Evolutionary conservation across 352 stramenopile species (phyloP).

Genomic region (Phytophthora hibernalis): DNA sequence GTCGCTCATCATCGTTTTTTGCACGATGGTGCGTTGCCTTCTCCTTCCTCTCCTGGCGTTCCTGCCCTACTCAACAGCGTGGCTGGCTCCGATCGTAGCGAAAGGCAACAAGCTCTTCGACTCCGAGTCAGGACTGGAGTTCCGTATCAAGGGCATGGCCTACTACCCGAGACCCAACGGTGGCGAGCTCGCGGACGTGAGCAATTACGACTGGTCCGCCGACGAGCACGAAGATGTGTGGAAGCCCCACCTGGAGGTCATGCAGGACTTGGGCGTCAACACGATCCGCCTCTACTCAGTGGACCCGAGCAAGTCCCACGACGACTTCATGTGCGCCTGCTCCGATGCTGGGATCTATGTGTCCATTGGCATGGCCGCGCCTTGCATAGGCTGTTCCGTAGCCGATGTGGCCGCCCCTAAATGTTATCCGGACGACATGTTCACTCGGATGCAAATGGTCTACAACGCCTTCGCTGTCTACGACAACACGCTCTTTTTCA

Average conservation of each 20-base stretch:
- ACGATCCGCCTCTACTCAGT: constrained; percentile 73
- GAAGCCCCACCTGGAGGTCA: constrained; percentile 54
- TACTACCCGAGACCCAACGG: constrained; percentile 76
- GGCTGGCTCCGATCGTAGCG: constrained; percentile 53
- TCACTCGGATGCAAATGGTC: constrained; percentile 65
- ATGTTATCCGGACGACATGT: constrained; percentile 62
- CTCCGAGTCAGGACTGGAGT: constrained; percentile 65
- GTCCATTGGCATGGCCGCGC: constrained; percentile 64
- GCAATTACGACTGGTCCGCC: constrained; percentile 68
- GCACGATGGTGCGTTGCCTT: not conserved
- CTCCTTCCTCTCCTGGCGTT: constrained; percentile 1
- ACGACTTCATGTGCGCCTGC: constrained; percentile 84
- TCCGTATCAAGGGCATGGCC: constrained; percentile 74
- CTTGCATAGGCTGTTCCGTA: constrained; percentile 55
- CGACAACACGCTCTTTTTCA: constrained; percentile 74
- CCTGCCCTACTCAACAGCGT: constrained; percentile 33
- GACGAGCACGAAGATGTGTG: constrained; percentile 71
- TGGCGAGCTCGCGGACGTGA: constrained; percentile 55
- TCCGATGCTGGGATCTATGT: constrained; percentile 79
- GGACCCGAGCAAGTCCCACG: constrained; percentile 63
- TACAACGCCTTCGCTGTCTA: constrained; percentile 81
- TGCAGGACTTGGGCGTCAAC: constrained; percentile 70
- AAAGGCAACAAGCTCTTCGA: constrained; percentile 91
- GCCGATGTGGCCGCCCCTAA: constrained; percentile 45
- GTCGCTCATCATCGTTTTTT: too few species aligned